phyloP scores from a whole-genome alignment of 2,329 filamentous ascomycete species.

The Colletotrichum sp. region DNA sequence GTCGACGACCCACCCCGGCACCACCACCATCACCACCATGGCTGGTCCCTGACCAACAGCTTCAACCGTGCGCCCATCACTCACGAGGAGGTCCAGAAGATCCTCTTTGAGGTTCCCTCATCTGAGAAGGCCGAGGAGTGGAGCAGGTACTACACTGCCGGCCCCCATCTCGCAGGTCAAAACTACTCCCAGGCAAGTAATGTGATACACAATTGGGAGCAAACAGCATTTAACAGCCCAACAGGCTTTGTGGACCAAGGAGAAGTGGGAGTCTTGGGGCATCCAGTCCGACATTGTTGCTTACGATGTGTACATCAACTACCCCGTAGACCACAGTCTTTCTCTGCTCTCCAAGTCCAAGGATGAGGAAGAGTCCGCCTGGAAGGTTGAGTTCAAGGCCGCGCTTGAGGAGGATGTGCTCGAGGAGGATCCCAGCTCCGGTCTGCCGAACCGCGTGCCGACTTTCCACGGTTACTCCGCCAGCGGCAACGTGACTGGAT shows the following conservation, averaged over 20 bases:
- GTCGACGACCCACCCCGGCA: slow-evolving; percentile 37
- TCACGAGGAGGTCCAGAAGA: slow-evolving; percentile 58
- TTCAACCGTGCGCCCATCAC: slow-evolving; percentile 32
- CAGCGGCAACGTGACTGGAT: slow-evolving; percentile 86
- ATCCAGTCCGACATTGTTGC: slow-evolving; percentile 67
- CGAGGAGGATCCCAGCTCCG: slow-evolving; percentile 80
- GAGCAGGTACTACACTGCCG: slow-evolving; percentile 80
- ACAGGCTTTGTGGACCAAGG: slow-evolving; percentile 74
- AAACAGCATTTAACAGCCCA: slow-evolving; percentile 10
- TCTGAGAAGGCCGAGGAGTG: slow-evolving; percentile 68
- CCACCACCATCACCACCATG: slow-evolving; percentile 35
- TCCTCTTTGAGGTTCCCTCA: slow-evolving; percentile 64
- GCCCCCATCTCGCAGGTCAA: slow-evolving; percentile 77
- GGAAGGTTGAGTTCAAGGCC: slow-evolving; percentile 77
- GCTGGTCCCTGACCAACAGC: slow-evolving; percentile 28
- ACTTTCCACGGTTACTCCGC: slow-evolving; percentile 97
- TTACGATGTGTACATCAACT: slow-evolving; percentile 82
- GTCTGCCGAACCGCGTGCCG: slow-evolving; percentile 75
- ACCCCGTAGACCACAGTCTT: slow-evolving; percentile 73
- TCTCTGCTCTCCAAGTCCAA: slow-evolving; percentile 63
- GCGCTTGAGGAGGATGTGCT: slow-evolving; percentile 84
- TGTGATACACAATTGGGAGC: neutral
- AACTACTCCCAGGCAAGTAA: slow-evolving; percentile 71
- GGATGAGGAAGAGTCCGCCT: slow-evolving; percentile 35
- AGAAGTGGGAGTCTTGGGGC: slow-evolving; percentile 76